Base-by-base conservation (phyloP, 1,284 basidiomycete species). In the Thelephora terrestris region DNA sequence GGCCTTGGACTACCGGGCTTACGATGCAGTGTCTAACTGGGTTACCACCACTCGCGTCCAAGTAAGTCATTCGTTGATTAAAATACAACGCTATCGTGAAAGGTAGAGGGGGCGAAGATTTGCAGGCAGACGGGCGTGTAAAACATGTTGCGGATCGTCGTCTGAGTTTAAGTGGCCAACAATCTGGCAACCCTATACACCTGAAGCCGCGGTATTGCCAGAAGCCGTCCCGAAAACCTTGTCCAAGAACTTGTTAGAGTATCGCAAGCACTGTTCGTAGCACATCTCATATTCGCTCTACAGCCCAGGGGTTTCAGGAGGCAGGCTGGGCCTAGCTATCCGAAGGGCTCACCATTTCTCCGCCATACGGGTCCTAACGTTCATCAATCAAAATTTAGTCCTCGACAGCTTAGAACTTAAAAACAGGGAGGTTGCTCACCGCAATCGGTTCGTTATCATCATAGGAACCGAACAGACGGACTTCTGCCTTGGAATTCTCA, bases 241-340 rank as follows among this genome's bases (percentile, higher is more conserved):
- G 57, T 89, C 82, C 18, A 90, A 64, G 61, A 90, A 87, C n/a
- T 83, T 83, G 47, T 84, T 71, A 2, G 86, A 86, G 35, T 86
- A 70, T 45, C 58, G 58, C 24, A 75, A 68, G 55, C 85, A 86
- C 57, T 85, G 81, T 50, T 79, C 62, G 55, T 76, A 86, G 20
- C 77, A 73, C 34, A 67, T 64, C 57, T 84, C 80, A 50, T 82
- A 85, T 14, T 68, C 75, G 40, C 64, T 63, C 76, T 81, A 48
- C 34, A 47, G 21, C 50, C 18, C 32, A 23, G 45, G 23, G 27
- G 37, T 20, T 27, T 32, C 24, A 35, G 34, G 43, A 17, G 24
- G 9, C 29, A 45, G 23, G 29, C 23, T 29, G 7, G 39, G 21
- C 16, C 34, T 5, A 3, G 5, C 4, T 18, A 23, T 24, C n/a